Base-by-base conservation (phyloP, 2,329 filamentous ascomycete species). In the Fusarium setosum region DNA sequence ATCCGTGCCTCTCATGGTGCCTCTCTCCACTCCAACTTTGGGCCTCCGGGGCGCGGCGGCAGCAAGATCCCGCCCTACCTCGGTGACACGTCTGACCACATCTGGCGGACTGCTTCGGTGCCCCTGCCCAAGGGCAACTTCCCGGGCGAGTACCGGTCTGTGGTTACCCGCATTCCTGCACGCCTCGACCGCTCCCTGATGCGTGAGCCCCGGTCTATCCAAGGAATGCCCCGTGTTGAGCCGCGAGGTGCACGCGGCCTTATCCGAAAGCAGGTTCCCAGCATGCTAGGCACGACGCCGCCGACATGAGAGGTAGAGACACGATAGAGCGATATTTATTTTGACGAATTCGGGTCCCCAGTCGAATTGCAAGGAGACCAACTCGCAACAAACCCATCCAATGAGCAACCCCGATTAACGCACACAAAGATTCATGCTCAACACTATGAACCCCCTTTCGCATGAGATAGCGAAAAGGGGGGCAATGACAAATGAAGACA, bases 131-230 rank as follows among this genome's bases (percentile, higher is more conserved):
- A 82, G 66, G 83, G 86, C 51, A 89, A 86, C 69, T 89, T 90
- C 65, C 81, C 85, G 0, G 86, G 87, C 58, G 86, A 90, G 67
- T 91, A 91, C 77, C 83, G 84, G 59, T 78, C 83, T 29, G 82
- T 88, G 13, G 82, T 88, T 53, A 88, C 88, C 12, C 81, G 88
- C 68, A 89, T 92, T 34, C 96, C 96, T 6, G 89, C 92, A 8
- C 94, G 92, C 73, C 85, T 99, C 10, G 96, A 99, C 72, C 86
- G 90, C 5, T 87, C 89, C 13, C 82, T 97, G 44, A 97, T 98
- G 93, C 93, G 93, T 76, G 94, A 97, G 78, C 94, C 94, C 26
- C 87, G 94, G 58, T 89, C 92, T 63, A 95, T 97, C 35, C 93
- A 97, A 76, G 94, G 94, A 32, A 89, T 94, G n/a, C 94, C 94